These are phyloP conservation scores for Sarcodon aspratus DNA, from an alignment of 768 basidiomycete species.

Conservation along the genomic window DNA sequence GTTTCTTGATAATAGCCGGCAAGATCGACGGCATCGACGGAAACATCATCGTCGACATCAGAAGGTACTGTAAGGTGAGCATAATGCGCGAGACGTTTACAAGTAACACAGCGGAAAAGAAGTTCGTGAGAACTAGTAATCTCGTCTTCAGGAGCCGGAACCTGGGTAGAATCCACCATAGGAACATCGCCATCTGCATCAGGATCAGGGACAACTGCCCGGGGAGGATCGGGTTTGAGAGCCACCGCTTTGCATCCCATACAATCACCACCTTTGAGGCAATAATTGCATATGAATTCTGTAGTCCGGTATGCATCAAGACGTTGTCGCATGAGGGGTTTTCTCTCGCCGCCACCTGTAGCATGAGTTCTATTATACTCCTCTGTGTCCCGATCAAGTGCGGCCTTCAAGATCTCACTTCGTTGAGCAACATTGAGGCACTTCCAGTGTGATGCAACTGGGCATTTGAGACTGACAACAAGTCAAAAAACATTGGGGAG, in stretches of 20 bases:
- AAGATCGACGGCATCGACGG: conserved; percentile 26
- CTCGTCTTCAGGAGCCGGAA: conserved; percentile 6
- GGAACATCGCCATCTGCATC: conserved; percentile 16
- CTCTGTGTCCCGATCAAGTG: conserved; percentile 36
- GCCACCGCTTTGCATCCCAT: conserved; percentile 59
- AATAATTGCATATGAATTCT: conserved; percentile 69
- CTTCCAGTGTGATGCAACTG: conserved; percentile 66
- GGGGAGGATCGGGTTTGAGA: conserved; percentile 30
- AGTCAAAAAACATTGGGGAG: background rate
- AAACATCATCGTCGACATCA: conserved; percentile 19
- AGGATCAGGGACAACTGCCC: background rate
- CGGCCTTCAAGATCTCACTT: conserved; percentile 64
- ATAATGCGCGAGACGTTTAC: conserved; percentile 80
- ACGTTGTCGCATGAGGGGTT: conserved; percentile 32
- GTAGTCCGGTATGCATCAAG: conserved; percentile 50
- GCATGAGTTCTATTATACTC: conserved; percentile 18
- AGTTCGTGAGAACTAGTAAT: conserved; percentile 25
- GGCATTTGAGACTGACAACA: conserved; percentile 57
- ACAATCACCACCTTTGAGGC: conserved; percentile 69
- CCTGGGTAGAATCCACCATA: conserved; percentile 21
- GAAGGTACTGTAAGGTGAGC: conserved; percentile 48
- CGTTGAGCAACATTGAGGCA: conserved; percentile 57
- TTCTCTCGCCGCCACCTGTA: conserved; percentile 9
- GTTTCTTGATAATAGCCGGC: conserved; percentile 49
- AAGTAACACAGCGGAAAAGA: conserved; percentile 74